These are phyloP conservation scores for Xerocomellus chrysenteron DNA, from an alignment of 768 basidiomycete species.

Conservation along the genomic window DNA sequence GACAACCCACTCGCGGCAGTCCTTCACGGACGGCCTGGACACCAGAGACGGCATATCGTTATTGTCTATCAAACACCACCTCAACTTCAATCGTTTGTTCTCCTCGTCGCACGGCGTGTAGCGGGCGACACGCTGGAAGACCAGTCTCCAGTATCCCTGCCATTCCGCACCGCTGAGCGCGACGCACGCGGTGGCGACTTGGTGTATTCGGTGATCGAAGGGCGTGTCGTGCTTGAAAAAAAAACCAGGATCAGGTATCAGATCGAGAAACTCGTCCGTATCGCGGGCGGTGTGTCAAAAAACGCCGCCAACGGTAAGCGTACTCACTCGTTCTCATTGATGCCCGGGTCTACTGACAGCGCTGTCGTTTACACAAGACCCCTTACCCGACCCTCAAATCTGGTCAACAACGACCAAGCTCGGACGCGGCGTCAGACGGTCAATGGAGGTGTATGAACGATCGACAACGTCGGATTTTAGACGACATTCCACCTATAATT, in stretches of 20 bases:
- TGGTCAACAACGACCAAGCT: slow-evolving; percentile 47
- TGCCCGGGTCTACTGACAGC: not conserved
- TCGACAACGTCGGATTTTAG: not conserved
- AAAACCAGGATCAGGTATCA: slow-evolving; percentile 88
- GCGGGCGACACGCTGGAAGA: slow-evolving; percentile 60
- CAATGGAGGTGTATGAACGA: too few species aligned
- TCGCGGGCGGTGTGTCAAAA: too few species aligned
- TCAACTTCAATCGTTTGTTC: slow-evolving; percentile 80
- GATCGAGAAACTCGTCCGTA: slow-evolving; percentile 77
- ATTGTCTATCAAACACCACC: slow-evolving; percentile 81
- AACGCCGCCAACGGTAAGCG: too few species aligned
- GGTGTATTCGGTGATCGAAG: slow-evolving; percentile 77
- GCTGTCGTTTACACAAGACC: slow-evolving; percentile 54
- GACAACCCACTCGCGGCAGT: slow-evolving; percentile 18
- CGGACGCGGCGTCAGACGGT: slow-evolving; percentile 32
- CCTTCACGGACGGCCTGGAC: slow-evolving; percentile 37
- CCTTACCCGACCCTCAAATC: slow-evolving; percentile 83
- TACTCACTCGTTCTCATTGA: not conserved
- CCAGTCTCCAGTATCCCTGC: slow-evolving; percentile 46
- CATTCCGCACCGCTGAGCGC: slow-evolving; percentile 56
- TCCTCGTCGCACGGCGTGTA: slow-evolving; percentile 69
- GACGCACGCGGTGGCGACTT: slow-evolving; percentile 70
- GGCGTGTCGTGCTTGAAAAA: slow-evolving; percentile 85
- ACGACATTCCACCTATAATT: too few species aligned
- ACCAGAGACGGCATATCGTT: slow-evolving; percentile 85